Conservation (phyloP, 768 basidiomycete species). For the Lentinula edodes region DNA sequence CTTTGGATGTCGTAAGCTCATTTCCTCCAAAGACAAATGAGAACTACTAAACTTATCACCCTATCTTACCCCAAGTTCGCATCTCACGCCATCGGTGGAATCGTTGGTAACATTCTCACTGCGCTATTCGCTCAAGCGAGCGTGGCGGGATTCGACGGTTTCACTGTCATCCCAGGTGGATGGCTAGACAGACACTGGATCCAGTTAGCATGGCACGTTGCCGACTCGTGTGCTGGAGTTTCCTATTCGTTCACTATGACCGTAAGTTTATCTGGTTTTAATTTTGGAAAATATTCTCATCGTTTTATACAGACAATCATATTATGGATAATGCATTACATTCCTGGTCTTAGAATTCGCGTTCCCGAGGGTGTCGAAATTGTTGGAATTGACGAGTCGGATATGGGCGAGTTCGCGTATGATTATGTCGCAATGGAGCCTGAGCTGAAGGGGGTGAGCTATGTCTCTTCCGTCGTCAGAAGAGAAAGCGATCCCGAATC, state of each 20-base stretch:
- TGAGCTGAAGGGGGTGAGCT: constrained; percentile 18
- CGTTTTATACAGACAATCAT: constrained; percentile 40
- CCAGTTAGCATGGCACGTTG: constrained; percentile 85
- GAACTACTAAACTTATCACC: background rate
- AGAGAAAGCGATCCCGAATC: background rate
- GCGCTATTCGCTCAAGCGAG: constrained; percentile 81
- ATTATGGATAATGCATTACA: constrained; percentile 83
- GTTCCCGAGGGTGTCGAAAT: constrained; percentile 54
- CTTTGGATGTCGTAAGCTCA: constrained; percentile 58
- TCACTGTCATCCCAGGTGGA: constrained; percentile 63
- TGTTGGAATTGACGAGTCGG: constrained; percentile 83
- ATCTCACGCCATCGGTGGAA: constrained; percentile 71
- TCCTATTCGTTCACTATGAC: constrained; percentile 65
- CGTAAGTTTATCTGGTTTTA: background rate
- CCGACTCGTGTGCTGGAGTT: constrained; percentile 62
- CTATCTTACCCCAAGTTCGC: constrained; percentile 47
- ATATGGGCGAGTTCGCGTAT: constrained; percentile 88
- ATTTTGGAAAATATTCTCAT: background rate
- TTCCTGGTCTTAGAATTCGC: constrained; percentile 76
- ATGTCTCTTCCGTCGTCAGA: background rate
- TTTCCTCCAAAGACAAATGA: background rate
- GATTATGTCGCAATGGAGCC: constrained; percentile 79
- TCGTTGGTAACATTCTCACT: constrained; percentile 80
- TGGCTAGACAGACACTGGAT: constrained; percentile 82
- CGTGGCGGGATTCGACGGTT: constrained; percentile 78